Evolutionary conservation across 805 yeast genomes (phyloP).

Genomic region (Saccharomycopsis sp.): DNA sequence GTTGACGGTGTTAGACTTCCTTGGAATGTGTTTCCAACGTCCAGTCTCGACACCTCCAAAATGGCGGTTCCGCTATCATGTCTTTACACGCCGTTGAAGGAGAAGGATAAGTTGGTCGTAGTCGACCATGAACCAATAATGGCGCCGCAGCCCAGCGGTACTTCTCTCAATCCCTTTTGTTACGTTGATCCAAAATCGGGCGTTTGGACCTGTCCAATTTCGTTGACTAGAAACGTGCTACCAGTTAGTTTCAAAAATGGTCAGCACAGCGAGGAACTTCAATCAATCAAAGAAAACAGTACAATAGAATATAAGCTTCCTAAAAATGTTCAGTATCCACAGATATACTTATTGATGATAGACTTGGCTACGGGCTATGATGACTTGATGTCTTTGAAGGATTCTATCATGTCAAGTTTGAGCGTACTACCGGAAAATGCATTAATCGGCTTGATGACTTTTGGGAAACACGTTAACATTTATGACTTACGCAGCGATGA

Average conservation of each 20-base stretch:
- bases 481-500: slow-evolving; percentile 35
- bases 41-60: slow-evolving; percentile 47
- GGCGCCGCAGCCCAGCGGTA: slow-evolving; percentile 35
- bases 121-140: slow-evolving; percentile 43
- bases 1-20: slow-evolving; percentile 61
- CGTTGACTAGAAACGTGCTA: slow-evolving; percentile 42
- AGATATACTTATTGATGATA: slow-evolving; percentile 16
- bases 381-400: slow-evolving; percentile 43
- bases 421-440: slow-evolving; percentile 42
- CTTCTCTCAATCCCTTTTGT: slow-evolving; percentile 48
- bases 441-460: slow-evolving; percentile 48
- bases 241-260: no score
- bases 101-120: slow-evolving; percentile 43
- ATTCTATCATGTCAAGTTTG: slow-evolving; percentile 37
- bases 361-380: slow-evolving; percentile 26
- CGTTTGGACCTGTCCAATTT: slow-evolving; percentile 48
- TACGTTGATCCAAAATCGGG: slow-evolving; percentile 43
- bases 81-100: slow-evolving; percentile 47
- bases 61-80: slow-evolving; percentile 54
- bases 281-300: slow-evolving; percentile 25
- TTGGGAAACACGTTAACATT: slow-evolving; percentile 50
- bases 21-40: slow-evolving; percentile 63
- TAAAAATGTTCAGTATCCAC: slow-evolving; percentile 12
- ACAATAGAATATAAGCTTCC: slow-evolving; percentile 31
- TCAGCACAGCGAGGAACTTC: slow-evolving; percentile 27